Evolutionary conservation across 441 rosid genomes (phyloP).

Genomic region (Aquilaria agallochum): DNA sequence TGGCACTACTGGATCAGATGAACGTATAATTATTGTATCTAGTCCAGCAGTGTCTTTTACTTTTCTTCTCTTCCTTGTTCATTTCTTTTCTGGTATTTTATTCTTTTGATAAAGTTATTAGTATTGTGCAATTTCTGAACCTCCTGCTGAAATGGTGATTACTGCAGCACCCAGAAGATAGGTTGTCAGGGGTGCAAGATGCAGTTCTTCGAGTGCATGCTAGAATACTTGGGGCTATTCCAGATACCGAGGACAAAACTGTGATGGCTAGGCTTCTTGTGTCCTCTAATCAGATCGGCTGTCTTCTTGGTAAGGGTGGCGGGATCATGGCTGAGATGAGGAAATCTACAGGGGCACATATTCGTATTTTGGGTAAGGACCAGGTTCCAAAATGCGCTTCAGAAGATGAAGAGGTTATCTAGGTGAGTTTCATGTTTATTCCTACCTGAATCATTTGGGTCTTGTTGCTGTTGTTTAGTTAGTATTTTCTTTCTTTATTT

Average conservation of each 20-base stretch:
- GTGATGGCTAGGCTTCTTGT: conserved; percentile 59
- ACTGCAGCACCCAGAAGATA: conserved; percentile 70
- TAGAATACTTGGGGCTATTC: conserved; percentile 51
- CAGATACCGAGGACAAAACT: conserved; percentile 54
- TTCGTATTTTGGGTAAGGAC: conserved; percentile 70
- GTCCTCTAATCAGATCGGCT: conserved; percentile 65
- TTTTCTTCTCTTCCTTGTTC: conserved; percentile 11
- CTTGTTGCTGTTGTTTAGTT: not conserved
- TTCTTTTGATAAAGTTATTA: conserved; percentile 9
- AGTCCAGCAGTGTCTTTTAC: conserved; percentile 61
- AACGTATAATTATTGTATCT: conserved; percentile 59
- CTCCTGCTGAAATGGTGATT: conserved; percentile 18
- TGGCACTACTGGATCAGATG: conserved; percentile 49
- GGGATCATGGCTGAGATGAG: conserved; percentile 73
- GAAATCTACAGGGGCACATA: conserved; percentile 64
- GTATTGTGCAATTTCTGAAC: not conserved
- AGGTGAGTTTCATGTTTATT: conserved; percentile 33
- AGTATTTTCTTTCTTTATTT: not conserved
- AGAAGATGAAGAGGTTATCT: conserved; percentile 74
- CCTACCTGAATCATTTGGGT: conserved; percentile 11
- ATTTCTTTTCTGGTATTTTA: conserved; percentile 10
- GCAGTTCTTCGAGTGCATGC: conserved; percentile 69
- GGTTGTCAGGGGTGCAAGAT: conserved; percentile 70
- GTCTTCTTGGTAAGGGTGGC: conserved; percentile 84
- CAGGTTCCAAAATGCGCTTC: conserved; percentile 73